Percentiles rank a stretch among this genome's conserved stretches.
phyloP scores from a whole-genome alignment of 2,329 filamentous ascomycete species.

The Cordyceps cicadae region DNA sequence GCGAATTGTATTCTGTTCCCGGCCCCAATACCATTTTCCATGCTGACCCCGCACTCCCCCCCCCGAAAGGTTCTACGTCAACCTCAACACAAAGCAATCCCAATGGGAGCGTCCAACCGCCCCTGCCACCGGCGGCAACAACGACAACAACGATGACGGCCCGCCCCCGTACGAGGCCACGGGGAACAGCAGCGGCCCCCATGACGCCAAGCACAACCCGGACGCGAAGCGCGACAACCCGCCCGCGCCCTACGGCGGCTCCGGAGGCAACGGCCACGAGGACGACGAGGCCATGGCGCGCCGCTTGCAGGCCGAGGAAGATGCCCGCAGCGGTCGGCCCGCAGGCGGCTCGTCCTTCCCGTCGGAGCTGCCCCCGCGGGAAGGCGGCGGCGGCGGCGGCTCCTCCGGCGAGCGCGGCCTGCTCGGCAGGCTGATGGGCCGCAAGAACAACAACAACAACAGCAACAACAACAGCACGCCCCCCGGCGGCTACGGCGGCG shows the following conservation, averaged over 20 bases:
- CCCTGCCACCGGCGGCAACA: constrained; percentile 47
- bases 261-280: constrained; percentile 27
- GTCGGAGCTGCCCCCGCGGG: constrained; percentile 5
- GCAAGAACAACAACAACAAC: constrained; percentile 32
- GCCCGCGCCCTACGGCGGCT: constrained; percentile 19
- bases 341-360: constrained; percentile 11
- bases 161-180: constrained; percentile 59
- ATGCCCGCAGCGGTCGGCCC: constrained; percentile 41
- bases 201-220: constrained; percentile 56
- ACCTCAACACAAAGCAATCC: constrained; percentile 77
- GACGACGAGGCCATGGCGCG: constrained; percentile 69
- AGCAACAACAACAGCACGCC: constrained; percentile 13
- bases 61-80: constrained; percentile 79
- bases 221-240: constrained; percentile 40
- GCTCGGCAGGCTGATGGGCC: constrained; percentile 45
- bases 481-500: constrained; percentile 8
- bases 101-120: constrained; percentile 81
- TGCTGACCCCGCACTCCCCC: neutral
- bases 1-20: constrained; percentile 10
- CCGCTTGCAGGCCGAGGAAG: constrained; percentile 75
- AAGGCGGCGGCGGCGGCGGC: too few relatives aligned
- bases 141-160: constrained; percentile 35
- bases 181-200: constrained; percentile 24
- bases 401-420: constrained; percentile 35
- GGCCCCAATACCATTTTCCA: too few relatives aligned